These are phyloP conservation scores for Penicillium sp. DNA, from an alignment of 2,329 filamentous ascomycete species.

Conservation along the genomic window DNA sequence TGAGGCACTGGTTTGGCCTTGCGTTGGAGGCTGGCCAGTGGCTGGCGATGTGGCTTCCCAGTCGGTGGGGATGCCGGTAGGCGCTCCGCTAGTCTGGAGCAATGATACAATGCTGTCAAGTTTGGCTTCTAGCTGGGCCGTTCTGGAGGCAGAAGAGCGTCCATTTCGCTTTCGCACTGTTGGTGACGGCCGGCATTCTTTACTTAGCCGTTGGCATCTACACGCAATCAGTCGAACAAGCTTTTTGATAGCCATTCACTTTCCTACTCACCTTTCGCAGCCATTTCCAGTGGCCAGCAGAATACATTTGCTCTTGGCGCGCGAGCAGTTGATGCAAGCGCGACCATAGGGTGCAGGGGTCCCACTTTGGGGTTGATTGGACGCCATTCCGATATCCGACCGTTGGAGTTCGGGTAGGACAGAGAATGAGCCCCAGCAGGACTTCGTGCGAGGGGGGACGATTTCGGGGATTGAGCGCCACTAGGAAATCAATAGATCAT, in stretches of 20 bases:
- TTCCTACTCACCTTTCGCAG: slow-evolving; percentile 33
- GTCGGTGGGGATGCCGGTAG: slow-evolving; percentile 17
- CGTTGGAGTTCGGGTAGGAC: slow-evolving; percentile 10
- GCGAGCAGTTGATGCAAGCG: slow-evolving; percentile 49
- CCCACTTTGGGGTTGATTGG: slow-evolving; percentile 18
- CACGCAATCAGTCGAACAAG: slow-evolving; percentile 21
- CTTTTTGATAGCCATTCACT: not conserved
- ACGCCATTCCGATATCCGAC: slow-evolving; percentile 21
- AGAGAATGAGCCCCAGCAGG: not conserved
- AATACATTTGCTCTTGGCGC: slow-evolving; percentile 53
- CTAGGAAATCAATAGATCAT: slow-evolving; percentile 11
- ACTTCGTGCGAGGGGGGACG: not conserved
- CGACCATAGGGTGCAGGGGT: slow-evolving; percentile 41
- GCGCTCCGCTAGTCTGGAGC: slow-evolving; percentile 32
- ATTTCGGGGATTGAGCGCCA: not conserved
- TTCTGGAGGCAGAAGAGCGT: slow-evolving; percentile 27
- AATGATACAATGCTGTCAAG: slow-evolving; percentile 35
- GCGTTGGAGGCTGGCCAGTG: not conserved
- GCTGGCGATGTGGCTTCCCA: slow-evolving; percentile 18
- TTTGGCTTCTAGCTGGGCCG: slow-evolving; percentile 35
- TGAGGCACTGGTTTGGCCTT: slow-evolving; percentile 5
- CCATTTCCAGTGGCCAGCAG: slow-evolving; percentile 33
- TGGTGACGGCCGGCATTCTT: slow-evolving; percentile 46
- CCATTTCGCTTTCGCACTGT: slow-evolving; percentile 39
- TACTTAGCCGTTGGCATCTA: slow-evolving; percentile 50